Evolutionary conservation across 768 basidiomycete species (phyloP), one percentile per base, ranked within the genome.

Genomic region (Fomitopsis pulvina): DNA sequence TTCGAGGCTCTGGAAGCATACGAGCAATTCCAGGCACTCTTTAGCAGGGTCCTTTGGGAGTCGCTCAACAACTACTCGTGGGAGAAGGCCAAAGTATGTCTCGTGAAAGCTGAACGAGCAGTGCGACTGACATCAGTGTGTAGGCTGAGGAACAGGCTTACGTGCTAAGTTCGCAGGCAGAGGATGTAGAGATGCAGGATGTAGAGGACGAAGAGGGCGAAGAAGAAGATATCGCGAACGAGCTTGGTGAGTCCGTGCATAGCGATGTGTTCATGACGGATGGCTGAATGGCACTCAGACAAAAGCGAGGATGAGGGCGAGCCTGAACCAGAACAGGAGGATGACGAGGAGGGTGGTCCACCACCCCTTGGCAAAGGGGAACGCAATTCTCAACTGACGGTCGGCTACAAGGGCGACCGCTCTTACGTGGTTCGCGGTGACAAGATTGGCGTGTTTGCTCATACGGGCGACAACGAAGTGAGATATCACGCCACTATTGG

Each of bases 361-460:
- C 61, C 70, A 38, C 56, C 67, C 9, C 68, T 72, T 40, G 56
- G 69, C 14, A 71, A 75, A 34, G 84, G 84, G 24, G 84, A 83
- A 26, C 76, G 76, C 53, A 98, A 98, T 66, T 87, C 89, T 4
- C 88, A 92, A 54, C 77, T 98, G 30, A 90, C 89, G 3, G 84
- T 98, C 34, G 95, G 95, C 10, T 94, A 96, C 75, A 92, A 91
- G 69, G 90, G 92, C 52, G 93, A 96, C 60, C 77, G 94, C 25
- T 92, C 93, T 10, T 96, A 91, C 60, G 93, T 97, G 51, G 85
- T 92, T 29, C 83, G 93, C 40, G 94, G 93, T 34, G 87, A 81
- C 67, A 90, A 85, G 61, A 93, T 96, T 46, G 92, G 92, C 14
- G 89, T 93, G 22, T 96, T 94, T 72, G 83, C 78, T 49, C 87